Evolutionary conservation across 2,329 filamentous ascomycete species (phyloP).

Genomic region (Penicillium sp.): DNA sequence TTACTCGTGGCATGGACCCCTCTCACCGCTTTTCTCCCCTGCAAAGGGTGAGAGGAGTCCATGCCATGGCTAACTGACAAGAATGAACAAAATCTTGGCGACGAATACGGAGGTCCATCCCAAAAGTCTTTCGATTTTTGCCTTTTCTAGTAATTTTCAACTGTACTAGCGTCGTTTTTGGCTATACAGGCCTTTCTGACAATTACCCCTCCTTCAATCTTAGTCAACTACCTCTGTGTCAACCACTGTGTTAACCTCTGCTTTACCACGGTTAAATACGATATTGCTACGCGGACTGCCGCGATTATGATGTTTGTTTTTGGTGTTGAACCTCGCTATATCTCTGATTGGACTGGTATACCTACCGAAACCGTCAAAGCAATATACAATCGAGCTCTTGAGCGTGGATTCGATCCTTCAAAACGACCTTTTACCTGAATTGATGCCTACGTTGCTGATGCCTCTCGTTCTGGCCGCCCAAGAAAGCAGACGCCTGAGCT

Average conservation of each 20-base stretch:
- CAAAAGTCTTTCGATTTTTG: not conserved
- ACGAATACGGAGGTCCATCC: constrained; percentile 1
- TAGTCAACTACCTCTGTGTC: not conserved
- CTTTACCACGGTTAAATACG: not conserved
- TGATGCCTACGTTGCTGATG: not conserved
- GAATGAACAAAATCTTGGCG: too few relatives aligned
- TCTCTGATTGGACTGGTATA: constrained; percentile 1
- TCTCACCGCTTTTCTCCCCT: too few relatives aligned
- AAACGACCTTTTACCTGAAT: not conserved
- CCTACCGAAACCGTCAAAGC: not conserved
- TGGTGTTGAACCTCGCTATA: not conserved
- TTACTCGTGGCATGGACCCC: too few relatives aligned
- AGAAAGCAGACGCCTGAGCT: not conserved
- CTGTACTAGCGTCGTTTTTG: not conserved
- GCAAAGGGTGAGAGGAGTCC: too few relatives aligned
- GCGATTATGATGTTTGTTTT: constrained; percentile 1
- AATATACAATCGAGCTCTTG: not conserved
- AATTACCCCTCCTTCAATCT: not conserved
- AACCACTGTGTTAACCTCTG: not conserved
- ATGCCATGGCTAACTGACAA: too few relatives aligned
- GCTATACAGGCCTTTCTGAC: not conserved
- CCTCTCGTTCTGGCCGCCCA: not conserved
- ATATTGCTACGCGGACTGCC: not conserved
- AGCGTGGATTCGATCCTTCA: constrained; percentile 1
- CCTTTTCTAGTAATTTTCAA: not conserved